Conservation (phyloP, 1,139 yeast genomes). For the Candida sp. region DNA sequence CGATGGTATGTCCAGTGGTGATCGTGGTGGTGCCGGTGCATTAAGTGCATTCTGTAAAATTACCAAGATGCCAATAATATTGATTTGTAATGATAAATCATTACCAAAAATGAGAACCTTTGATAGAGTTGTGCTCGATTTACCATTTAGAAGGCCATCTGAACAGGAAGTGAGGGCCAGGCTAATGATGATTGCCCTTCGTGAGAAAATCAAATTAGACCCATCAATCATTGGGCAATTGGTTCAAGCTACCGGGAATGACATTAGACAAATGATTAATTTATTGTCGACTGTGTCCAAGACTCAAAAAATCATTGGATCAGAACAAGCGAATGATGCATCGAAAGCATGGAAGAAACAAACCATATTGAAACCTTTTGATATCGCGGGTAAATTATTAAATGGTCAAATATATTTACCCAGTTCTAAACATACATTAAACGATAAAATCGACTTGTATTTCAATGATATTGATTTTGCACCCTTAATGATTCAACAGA, state of each 20-base stretch:
- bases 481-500: slow-evolving; percentile 96
- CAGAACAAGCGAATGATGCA: slow-evolving; percentile 46
- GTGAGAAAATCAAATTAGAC: slow-evolving; percentile 80
- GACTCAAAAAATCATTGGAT: slow-evolving; percentile 61
- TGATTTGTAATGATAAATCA: slow-evolving; percentile 90
- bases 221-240: slow-evolving; percentile 80
- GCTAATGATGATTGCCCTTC: slow-evolving; percentile 83
- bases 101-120: slow-evolving; percentile 96
- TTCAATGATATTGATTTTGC: slow-evolving; percentile 95
- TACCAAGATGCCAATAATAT: slow-evolving; percentile 85
- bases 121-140: slow-evolving; percentile 78
- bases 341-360: slow-evolving; percentile 84
- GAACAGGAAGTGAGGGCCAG: slow-evolving; percentile 80
- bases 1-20: slow-evolving; percentile 99
- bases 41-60: slow-evolving; percentile 83
- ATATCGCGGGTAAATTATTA: slow-evolving; percentile 71
- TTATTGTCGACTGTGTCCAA: slow-evolving; percentile 80
- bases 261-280: slow-evolving; percentile 92
- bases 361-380: slow-evolving; percentile 89
- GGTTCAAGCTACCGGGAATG: slow-evolving; percentile 83
- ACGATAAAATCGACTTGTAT: slow-evolving; percentile 84
- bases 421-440: slow-evolving; percentile 52
- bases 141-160: slow-evolving; percentile 87
- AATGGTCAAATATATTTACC: slow-evolving; percentile 60
- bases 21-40: slow-evolving; percentile 97